Evolutionary conservation across 2,329 filamentous ascomycete species (phyloP), one percentile per base, ranked within the genome.

Genomic region (Pseudogymnoascus sp.): DNA sequence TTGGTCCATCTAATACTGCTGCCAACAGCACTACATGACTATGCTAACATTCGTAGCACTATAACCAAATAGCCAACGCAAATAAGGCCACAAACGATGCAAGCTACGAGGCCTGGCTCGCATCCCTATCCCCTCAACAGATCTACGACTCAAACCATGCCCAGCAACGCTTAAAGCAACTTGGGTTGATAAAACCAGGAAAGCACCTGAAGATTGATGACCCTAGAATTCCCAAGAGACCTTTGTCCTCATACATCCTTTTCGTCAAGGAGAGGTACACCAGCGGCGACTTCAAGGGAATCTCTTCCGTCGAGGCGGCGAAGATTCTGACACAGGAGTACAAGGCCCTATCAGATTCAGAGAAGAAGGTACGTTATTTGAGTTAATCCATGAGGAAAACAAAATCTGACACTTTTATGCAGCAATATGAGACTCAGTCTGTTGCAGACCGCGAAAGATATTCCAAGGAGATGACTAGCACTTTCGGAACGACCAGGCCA

Each of bases 81-180:
- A 79, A 77, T 66, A 78, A 71, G 19, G 76, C 74, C 41, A 72
- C 75, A 12, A 79, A 79, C 59, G 67, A 71, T 19, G 73, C 74
- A 19, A 75, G 74, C 12, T 81, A 80, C 69, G 74, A 80, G 31
- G 70, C 77, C 63, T 89, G 83, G 83, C 71, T 89, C 19, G 71
- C 79, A 33, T 74, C 72, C 2, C 73, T 85, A 69, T 82, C 82
- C 1, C 79, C 83, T 8, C 74, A 81, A 4, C 71, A 86, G 69
- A 87, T 89, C 67, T 75, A 75, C 52, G 63, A 76, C 2, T 86
- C 86, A 63, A 89, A 89, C 71, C 69, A 66, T 10, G 86, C 86
- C 10, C 82, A 86, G 38, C 63, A 39, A 29, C 39, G 31, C 19
- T 62, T 73, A 33, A 67, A 62, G 33, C 64, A 38, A 23, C 61